phyloP scores from a whole-genome alignment of 1,284 basidiomycete species.

The Ceratorhiza oryzae-sativae region DNA sequence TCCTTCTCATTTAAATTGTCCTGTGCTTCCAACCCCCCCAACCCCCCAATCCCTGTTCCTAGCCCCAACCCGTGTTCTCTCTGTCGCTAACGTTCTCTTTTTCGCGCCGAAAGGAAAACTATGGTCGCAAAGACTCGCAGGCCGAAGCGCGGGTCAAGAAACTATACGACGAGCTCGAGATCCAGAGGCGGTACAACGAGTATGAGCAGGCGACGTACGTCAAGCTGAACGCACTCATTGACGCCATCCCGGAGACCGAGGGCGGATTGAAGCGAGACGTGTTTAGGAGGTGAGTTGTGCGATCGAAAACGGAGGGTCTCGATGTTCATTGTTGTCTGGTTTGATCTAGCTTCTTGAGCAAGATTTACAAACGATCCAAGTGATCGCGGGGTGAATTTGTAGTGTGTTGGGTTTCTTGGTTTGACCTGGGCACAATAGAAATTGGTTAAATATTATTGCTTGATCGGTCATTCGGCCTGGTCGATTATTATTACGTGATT shows the following conservation, averaged over 20 bases:
- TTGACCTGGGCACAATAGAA: background rate
- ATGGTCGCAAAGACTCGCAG: conserved; percentile 81
- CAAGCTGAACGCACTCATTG: conserved; percentile 71
- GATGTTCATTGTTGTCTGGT: conserved; percentile 43
- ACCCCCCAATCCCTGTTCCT: background rate
- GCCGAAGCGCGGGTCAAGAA: conserved; percentile 76
- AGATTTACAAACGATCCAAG: conserved; percentile 90
- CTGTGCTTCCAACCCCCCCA: background rate
- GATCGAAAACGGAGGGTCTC: background rate
- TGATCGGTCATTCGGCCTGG: background rate
- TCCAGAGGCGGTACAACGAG: conserved; percentile 71
- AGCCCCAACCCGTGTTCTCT: background rate
- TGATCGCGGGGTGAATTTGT: conserved; percentile 48
- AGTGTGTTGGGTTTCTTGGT: background rate
- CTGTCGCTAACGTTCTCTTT: background rate
- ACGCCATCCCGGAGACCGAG: conserved; percentile 67
- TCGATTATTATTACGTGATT: background rate
- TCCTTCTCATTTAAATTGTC: background rate
- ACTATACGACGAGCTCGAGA: conserved; percentile 75
- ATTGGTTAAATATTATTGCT: background rate
- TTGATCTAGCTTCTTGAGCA: conserved; percentile 86
- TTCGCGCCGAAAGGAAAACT: conserved; percentile 68
- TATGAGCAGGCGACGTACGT: conserved; percentile 84
- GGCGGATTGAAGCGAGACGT: conserved; percentile 78
- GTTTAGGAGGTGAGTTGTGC: conserved; percentile 59